phyloP scores from a whole-genome alignment of 331 rosid genomes.

The Quercus lobata region DNA sequence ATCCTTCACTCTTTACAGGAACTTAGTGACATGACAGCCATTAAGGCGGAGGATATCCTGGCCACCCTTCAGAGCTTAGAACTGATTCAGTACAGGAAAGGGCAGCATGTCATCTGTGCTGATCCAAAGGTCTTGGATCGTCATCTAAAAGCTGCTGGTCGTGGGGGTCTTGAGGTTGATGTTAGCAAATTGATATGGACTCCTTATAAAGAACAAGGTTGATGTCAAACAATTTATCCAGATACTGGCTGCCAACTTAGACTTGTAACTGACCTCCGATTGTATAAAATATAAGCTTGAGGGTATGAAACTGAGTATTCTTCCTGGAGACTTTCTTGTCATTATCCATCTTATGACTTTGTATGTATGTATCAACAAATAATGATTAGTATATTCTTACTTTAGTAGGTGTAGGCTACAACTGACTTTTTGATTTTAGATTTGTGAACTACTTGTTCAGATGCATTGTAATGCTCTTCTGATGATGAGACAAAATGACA shows the following conservation, averaged over 20 bases:
- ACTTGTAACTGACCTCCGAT: background rate
- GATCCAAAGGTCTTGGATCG: conserved; percentile 98
- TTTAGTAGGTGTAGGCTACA: background rate
- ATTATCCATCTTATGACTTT: background rate
- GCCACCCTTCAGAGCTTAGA: conserved; percentile 81
- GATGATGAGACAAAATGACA: background rate
- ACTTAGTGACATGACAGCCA: conserved; percentile 98
- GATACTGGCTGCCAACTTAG: background rate
- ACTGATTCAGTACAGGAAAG: conserved; percentile 93
- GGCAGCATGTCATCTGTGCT: conserved; percentile 97
- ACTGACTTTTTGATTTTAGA: background rate
- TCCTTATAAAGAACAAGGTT: conserved; percentile 86
- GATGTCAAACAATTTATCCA: background rate
- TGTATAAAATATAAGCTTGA: conserved; percentile 33
- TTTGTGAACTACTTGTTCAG: background rate
- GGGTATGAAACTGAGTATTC: background rate
- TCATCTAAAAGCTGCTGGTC: conserved; percentile 96
- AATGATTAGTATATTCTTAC: background rate
- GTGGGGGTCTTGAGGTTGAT: conserved; percentile 95
- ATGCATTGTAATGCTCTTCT: background rate
- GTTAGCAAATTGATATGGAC: conserved; percentile 96
- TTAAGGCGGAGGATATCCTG: conserved; percentile 88
- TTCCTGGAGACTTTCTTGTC: background rate
- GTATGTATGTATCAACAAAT: background rate
- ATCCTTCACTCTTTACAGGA: conserved; percentile 45